Base-by-base conservation (phyloP, 2,329 filamentous ascomycete genomes). In the Beauveria varroae region DNA sequence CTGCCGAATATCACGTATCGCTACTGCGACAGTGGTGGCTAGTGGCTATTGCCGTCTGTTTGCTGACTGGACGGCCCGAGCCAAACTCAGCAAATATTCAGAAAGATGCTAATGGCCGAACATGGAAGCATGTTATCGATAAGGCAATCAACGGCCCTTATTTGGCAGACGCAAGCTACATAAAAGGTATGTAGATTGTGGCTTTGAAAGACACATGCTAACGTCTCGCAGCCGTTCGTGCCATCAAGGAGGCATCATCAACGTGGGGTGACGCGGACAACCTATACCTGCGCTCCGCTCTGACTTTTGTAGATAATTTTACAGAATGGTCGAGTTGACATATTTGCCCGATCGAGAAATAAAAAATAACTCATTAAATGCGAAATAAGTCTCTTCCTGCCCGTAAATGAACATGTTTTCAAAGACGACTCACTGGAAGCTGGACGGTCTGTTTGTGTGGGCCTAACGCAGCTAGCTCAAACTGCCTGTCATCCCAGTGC, bases 21-120 rank as follows among this genome's bases (percentile, higher is more conserved):
- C 77, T 99, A 5, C 80, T 98, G 9, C 81, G 89, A 44, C 87
- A 96, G 72, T 98, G 95, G 92, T 96, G 91, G 90, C 76, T 99
- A 5, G 82, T 96, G 47, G 85, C 88, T 0, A 73, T 97, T 47
- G 83, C 86, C 0, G 83, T 93, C 12, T 98, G 95, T 70, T 84
- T 96, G 58, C 77, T 86, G 2, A 87, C 90, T 68, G 76, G 88
- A 28, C 82, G 93, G 22, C 95, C 93, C 0, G 76, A 80, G 62
- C 85, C 96, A 61, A 82, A 89, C 60, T 76, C 84, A n/a, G 82
- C 87, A 61, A 79, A 82, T 30, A 81, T 95, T 62, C 78, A 80
- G 5, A 64, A 65, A 10, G 84, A 91, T 50, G 68, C 85, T n/a
- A 80, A 83, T 44, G 83, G 79, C 1, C 86, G 86, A 67, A 80